A percentile compares a stretch with the other conserved stretches of the same genome.
phyloP scores from a whole-genome alignment of 1,284 basidiomycete genomes.

The Phlebopus sp. region DNA sequence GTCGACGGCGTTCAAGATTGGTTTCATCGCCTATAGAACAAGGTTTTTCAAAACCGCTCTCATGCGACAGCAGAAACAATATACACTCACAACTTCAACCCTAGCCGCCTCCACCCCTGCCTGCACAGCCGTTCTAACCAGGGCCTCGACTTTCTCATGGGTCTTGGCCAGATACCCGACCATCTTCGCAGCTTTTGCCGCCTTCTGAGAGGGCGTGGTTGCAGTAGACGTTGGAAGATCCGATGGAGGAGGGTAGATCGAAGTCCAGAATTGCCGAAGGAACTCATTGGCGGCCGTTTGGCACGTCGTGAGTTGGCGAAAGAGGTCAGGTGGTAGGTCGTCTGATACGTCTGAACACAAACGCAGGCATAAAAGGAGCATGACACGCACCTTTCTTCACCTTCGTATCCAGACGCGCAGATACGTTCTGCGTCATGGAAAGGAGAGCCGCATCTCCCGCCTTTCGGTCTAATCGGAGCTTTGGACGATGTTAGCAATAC shows the following conservation, averaged over 20 bases:
- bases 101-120: slow-evolving; percentile 62
- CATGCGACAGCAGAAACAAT: background rate
- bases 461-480: slow-evolving; percentile 64
- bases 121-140: slow-evolving; percentile 62
- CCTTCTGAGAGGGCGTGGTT: slow-evolving; percentile 61
- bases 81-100: slow-evolving; percentile 61
- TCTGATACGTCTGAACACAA: slow-evolving; percentile 39
- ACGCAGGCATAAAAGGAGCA: slow-evolving; percentile 1
- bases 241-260: slow-evolving; percentile 74
- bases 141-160: slow-evolving; percentile 74
- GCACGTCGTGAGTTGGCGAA: slow-evolving; percentile 81
- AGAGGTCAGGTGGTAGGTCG: slow-evolving; percentile 76
- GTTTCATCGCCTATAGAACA: slow-evolving; percentile 68
- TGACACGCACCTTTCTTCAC: slow-evolving; percentile 56
- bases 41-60: too few species aligned
- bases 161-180: slow-evolving; percentile 75
- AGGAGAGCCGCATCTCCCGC: slow-evolving; percentile 63
- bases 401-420: slow-evolving; percentile 61
- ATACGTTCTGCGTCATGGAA: slow-evolving; percentile 78
- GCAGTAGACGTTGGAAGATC: slow-evolving; percentile 48
- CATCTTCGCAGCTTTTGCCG: slow-evolving; percentile 83
- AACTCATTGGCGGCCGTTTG: slow-evolving; percentile 96
- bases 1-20: slow-evolving; percentile 74
- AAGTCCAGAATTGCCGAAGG: slow-evolving; percentile 92
- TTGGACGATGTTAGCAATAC: background rate